phyloP scores from a whole-genome alignment of 108 stramenopile genomes.

The Stephanodiscus triporus region DNA sequence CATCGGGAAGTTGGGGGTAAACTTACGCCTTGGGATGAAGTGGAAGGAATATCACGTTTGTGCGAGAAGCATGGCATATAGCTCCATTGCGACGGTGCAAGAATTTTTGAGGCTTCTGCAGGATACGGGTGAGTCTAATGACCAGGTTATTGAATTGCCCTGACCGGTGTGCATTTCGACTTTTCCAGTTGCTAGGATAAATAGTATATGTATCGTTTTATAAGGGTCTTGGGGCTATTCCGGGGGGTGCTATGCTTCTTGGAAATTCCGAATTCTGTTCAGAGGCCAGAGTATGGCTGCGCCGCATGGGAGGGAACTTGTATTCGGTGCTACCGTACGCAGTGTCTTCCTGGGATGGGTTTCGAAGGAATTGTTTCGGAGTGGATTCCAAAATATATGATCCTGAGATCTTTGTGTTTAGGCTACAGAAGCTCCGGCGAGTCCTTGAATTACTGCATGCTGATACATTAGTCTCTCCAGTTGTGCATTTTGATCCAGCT shows the following conservation, averaged over 20 bases:
- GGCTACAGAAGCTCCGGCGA: conserved; percentile 49
- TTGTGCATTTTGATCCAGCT: conserved; percentile 69
- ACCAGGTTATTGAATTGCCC: neutral
- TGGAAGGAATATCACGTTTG: conserved; percentile 47
- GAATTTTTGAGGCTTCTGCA: conserved; percentile 79
- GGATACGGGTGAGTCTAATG: conserved; percentile 47
- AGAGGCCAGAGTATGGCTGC: conserved; percentile 73
- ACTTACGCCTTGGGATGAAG: conserved; percentile 67
- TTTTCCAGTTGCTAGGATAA: neutral
- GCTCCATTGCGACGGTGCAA: conserved; percentile 88
- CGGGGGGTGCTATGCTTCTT: conserved; percentile 75
- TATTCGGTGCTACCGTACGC: conserved; percentile 73
- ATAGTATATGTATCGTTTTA: conserved; percentile 80
- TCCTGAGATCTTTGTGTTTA: conserved; percentile 50
- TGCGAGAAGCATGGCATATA: conserved; percentile 47
- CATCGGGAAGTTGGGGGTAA: conserved; percentile 90
- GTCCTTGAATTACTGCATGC: conserved; percentile 31
- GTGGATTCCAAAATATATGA: neutral
- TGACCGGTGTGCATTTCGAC: neutral
- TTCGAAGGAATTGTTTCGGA: conserved; percentile 40
- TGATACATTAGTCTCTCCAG: conserved; percentile 15
- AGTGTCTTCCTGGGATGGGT: conserved; percentile 70
- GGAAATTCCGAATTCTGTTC: conserved; percentile 64
- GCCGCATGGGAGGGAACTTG: conserved; percentile 85
- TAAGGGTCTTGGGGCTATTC: conserved; percentile 77